A percentile compares a stretch with the other conserved stretches of the same genome.
Conservation (phyloP, 73 alveolate genomes). For the Paramecium sexaurelia region DNA sequence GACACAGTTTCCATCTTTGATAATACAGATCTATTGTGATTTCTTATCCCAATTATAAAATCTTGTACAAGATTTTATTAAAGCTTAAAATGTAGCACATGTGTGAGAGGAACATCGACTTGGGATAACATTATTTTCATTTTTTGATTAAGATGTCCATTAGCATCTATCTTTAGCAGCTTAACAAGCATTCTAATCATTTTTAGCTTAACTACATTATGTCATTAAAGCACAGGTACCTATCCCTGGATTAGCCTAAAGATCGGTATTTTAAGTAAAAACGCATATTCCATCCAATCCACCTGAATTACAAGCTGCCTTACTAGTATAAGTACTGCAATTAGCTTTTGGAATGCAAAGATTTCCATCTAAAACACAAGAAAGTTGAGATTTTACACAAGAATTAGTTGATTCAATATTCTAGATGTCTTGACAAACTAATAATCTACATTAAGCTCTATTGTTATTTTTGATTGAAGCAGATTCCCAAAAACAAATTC, state of each 20-base stretch:
- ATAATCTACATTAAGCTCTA: slow-evolving; percentile 20
- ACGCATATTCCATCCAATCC: background rate
- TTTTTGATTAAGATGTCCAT: background rate
- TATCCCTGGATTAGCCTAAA: background rate
- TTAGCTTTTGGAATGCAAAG: background rate
- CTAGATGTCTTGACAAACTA: background rate
- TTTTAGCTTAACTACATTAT: background rate
- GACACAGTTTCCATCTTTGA: background rate
- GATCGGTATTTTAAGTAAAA: background rate
- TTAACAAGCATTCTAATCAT: background rate
- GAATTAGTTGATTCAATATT: background rate
- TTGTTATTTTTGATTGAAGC: background rate
- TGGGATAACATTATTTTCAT: background rate
- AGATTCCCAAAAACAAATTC: background rate
- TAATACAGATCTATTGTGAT: background rate
- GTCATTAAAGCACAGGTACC: background rate
- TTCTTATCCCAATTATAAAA: background rate
- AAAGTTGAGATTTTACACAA: background rate
- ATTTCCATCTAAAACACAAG: background rate
- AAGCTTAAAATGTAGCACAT: background rate
- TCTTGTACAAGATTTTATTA: background rate
- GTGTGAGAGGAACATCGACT: background rate
- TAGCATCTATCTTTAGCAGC: background rate
- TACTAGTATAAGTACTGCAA: background rate
- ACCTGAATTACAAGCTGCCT: background rate